Percentiles rank a stretch among this genome's conserved stretches.
Evolutionary conservation across 2,329 filamentous ascomycete species (phyloP).

Genomic region (Xylariaceae sp.): DNA sequence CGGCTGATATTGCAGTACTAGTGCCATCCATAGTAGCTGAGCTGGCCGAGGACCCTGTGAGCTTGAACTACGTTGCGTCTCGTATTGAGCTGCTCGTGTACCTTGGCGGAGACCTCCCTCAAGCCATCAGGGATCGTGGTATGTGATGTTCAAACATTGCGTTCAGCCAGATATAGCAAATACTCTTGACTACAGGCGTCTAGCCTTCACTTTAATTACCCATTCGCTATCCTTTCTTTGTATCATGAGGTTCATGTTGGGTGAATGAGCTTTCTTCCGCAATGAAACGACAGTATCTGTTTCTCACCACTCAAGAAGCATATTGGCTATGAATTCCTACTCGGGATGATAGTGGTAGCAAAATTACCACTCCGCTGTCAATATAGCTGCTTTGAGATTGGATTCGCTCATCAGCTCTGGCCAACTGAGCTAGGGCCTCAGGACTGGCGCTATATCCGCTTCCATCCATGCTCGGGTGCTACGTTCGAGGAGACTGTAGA

Average conservation of each 20-base stretch:
- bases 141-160: too few relatives aligned
- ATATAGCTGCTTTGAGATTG: constrained; percentile 35
- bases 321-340: too few relatives aligned
- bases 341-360: constrained; percentile 31
- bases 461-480: constrained; percentile 29
- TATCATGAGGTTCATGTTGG: too few relatives aligned
- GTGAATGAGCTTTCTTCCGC: too few relatives aligned
- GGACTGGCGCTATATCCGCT: constrained; percentile 33
- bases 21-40: constrained; percentile 36
- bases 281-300: too few relatives aligned
- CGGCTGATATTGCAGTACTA: constrained; percentile 30
- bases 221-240: too few relatives aligned
- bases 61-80: constrained; percentile 28
- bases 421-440: constrained; percentile 15
- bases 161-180: too few relatives aligned
- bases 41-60: constrained; percentile 27
- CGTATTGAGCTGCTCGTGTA: constrained; percentile 34
- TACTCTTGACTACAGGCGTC: too few relatives aligned
- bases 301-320: too few relatives aligned
- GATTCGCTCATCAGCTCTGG: constrained; percentile 21
- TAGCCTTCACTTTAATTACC: background rate
- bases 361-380: constrained; percentile 33
- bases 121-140: constrained; percentile 31
- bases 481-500: constrained; percentile 25
- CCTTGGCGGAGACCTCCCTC: constrained; percentile 37